Base-by-base conservation (phyloP, 1,139 yeast genomes). In the Trichomonascaceae sp. region DNA sequence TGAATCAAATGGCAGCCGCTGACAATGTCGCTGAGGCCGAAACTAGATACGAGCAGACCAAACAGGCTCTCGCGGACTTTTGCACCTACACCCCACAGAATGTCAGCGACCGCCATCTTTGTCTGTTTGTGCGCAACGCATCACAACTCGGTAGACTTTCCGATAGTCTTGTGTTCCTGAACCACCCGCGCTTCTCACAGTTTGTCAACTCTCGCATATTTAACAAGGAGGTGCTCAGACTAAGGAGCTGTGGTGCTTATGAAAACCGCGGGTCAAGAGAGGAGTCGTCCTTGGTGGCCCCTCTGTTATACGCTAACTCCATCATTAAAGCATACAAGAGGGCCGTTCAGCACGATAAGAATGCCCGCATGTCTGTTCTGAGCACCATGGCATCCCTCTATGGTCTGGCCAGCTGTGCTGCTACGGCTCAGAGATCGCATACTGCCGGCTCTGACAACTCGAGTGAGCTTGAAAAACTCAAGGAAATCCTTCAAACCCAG, bases 1-100 rank as follows among this genome's bases (percentile, higher is more conserved):
- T 43, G 27, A 29, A 31, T 16, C 32, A 27, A 3, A 39, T 37
- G 14, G 16, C 34, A n/a, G 32, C 33, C 8, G 28, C 16, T 6
- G 42, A 43, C 17, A 37, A 43, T 15, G n/a, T n/a, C n/a, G n/a
- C 29, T 36, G 13, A 16, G n/a, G 8, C n/a, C n/a, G n/a, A n/a
- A n/a, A n/a, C n/a, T n/a, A 23, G 26, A n/a, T 27, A 36, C 27
- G 30, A 36, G 15, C 11, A 25, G 17, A 31, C 42, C 22, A 34
- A 39, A 26, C 28, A 26, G 4, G 28, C 38, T 13, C 31, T 43
- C 22, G 34, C 28, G 14, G 36, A 38, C 27, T 37, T 37, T 16
- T 40, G 36, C 26, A 37, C 30, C 22, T 39, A 42, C 28, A 33
- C 32, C 22, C 33, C 32, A n/a, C 34, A 31, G 9, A 34, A 27